Percentiles rank a stretch among this genome's conserved stretches.
phyloP scores from a whole-genome alignment of 306 rosid genomes.

The Cicer pinnatifidum region DNA sequence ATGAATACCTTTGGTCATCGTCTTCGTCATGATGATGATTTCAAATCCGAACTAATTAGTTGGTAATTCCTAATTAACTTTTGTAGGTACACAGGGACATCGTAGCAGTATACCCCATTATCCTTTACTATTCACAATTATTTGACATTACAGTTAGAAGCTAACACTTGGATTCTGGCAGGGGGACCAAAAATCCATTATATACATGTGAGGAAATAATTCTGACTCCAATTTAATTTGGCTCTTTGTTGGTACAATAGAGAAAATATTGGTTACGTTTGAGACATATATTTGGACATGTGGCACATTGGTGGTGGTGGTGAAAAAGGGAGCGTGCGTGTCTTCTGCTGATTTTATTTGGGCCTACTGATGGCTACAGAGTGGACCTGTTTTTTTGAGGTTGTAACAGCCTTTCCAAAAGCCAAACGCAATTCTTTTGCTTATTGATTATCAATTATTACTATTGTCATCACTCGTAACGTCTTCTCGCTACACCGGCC shows the following conservation, averaged over 20 bases:
- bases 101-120: slow-evolving; percentile 7
- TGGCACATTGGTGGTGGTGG: neutral
- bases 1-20: neutral
- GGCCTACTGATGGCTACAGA: no score
- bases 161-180: slow-evolving; percentile 39
- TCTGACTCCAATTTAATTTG: neutral
- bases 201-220: neutral
- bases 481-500: neutral
- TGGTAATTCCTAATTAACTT: slow-evolving; percentile 6
- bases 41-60: neutral
- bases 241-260: neutral
- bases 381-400: neutral
- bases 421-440: neutral
- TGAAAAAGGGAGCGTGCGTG: neutral
- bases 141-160: slow-evolving; percentile 31
- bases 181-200: slow-evolving; percentile 44
- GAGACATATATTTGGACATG: slow-evolving; percentile 6
- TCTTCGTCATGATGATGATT: neutral
- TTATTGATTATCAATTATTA: neutral
- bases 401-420: neutral
- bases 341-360: neutral
- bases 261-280: neutral
- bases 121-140: neutral
- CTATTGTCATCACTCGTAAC: neutral
- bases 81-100: slow-evolving; percentile 13